Conservation (phyloP, 495 filamentous ascomycete genomes). For the Xylaria flabelliformis region DNA sequence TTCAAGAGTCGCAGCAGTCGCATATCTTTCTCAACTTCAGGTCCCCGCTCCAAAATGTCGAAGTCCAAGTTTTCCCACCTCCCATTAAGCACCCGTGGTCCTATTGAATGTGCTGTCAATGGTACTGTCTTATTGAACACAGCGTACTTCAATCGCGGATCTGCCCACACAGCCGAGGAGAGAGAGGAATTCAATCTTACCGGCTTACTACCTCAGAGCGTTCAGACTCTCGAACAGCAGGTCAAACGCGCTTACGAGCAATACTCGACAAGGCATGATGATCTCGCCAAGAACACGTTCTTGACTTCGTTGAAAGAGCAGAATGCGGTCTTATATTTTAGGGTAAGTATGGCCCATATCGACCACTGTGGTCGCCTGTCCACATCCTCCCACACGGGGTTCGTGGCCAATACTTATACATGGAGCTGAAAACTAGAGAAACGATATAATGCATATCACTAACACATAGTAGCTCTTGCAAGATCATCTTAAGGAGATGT, state of each 20-base stretch:
- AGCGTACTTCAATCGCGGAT: slow-evolving; percentile 84
- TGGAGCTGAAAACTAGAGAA: neutral
- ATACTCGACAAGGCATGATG: slow-evolving; percentile 71
- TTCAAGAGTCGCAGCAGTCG: slow-evolving; percentile 20
- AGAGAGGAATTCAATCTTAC: slow-evolving; percentile 71
- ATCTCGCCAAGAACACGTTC: slow-evolving; percentile 84
- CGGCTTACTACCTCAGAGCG: slow-evolving; percentile 72
- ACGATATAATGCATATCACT: neutral
- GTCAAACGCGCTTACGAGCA: slow-evolving; percentile 80
- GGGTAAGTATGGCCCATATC: slow-evolving; percentile 46
- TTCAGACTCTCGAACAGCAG: slow-evolving; percentile 84
- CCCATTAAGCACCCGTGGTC: slow-evolving; percentile 67
- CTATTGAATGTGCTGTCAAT: slow-evolving; percentile 64
- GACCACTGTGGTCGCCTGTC: neutral
- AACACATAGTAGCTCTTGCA: slow-evolving; percentile 45
- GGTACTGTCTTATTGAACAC: slow-evolving; percentile 70
- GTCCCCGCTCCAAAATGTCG: slow-evolving; percentile 31
- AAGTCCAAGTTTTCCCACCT: slow-evolving; percentile 61
- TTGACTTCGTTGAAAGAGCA: slow-evolving; percentile 87
- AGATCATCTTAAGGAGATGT: slow-evolving; percentile 74
- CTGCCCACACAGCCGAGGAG: slow-evolving; percentile 74
- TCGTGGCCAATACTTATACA: neutral
- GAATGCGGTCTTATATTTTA: slow-evolving; percentile 80
- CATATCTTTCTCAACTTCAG: slow-evolving; percentile 27
- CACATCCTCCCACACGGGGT: neutral